Percentiles rank a stretch among this genome's conserved stretches.
Conservation (phyloP, 176 grass and related monocot genomes). For the Triticum urartu region DNA sequence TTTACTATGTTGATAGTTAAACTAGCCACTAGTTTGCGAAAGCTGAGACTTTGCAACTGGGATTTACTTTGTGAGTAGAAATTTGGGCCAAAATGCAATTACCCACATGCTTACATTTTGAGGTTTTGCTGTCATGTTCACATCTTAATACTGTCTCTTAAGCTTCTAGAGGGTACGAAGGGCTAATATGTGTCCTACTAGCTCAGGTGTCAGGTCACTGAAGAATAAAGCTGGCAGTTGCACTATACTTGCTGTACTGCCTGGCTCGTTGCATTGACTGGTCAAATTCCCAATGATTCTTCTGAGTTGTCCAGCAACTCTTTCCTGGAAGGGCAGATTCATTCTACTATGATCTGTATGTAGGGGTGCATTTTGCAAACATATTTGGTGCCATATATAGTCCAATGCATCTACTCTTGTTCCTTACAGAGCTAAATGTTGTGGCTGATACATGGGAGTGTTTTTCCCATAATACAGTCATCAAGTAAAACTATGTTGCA, state of each 20-base stretch:
- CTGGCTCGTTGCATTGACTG: constrained; percentile 43
- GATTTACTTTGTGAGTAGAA: constrained; percentile 1
- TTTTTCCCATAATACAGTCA: not conserved
- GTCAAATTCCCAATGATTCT: constrained; percentile 49
- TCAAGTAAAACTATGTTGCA: not conserved
- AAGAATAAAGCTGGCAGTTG: constrained; percentile 41
- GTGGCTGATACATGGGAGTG: not conserved
- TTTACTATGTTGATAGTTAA: not conserved
- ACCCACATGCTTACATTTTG: constrained; percentile 20
- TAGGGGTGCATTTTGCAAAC: not conserved
- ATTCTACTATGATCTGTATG: constrained; percentile 19
- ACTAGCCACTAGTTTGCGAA: no score
- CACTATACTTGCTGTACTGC: constrained; percentile 15
- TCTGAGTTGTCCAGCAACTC: constrained; percentile 23
- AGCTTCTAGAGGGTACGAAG: constrained; percentile 18
- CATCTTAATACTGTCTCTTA: constrained; percentile 27
- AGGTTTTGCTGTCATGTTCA: not conserved
- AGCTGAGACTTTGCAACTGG: not conserved
- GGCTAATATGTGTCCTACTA: not conserved
- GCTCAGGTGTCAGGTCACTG: not conserved
- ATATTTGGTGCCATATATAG: not conserved
- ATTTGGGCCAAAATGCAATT: constrained; percentile 25
- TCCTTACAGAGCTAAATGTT: not conserved
- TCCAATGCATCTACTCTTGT: not conserved
- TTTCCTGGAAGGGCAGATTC: constrained; percentile 6